phyloP scores from a whole-genome alignment of 371 early-diverging fungal genomes.

The Lichtheimia corymbifera region DNA sequence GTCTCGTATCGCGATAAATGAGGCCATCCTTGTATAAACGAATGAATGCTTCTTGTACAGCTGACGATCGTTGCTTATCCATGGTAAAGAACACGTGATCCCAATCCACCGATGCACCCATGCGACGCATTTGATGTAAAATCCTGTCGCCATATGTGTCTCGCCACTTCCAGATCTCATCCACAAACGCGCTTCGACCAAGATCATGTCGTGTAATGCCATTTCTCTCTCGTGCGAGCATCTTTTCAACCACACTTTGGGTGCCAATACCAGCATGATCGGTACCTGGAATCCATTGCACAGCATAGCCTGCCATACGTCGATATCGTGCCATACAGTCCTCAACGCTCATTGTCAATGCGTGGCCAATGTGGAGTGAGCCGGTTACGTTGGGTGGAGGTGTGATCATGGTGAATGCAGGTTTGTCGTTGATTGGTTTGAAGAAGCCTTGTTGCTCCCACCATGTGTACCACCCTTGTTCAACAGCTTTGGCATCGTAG shows the following conservation, averaged over 20 bases:
- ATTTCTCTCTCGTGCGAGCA: slow-evolving; percentile 65
- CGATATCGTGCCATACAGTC: slow-evolving; percentile 89
- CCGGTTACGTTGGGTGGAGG: slow-evolving; percentile 99
- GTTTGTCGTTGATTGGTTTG: slow-evolving; percentile 7
- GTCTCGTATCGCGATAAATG: slow-evolving; percentile 88
- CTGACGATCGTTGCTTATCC: slow-evolving; percentile 74
- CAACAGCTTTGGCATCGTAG: slow-evolving; percentile 49
- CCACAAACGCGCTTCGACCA: slow-evolving; percentile 83
- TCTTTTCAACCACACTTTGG: slow-evolving; percentile 94
- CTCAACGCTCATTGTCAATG: slow-evolving; percentile 87
- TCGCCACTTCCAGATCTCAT: slow-evolving; percentile 91
- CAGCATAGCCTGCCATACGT: slow-evolving; percentile 83
- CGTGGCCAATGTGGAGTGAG: slow-evolving; percentile 94
- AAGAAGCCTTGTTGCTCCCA: slow-evolving; percentile 63
- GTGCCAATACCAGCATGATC: slow-evolving; percentile 99
- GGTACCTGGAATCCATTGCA: slow-evolving; percentile 92
- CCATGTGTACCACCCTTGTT: slow-evolving; percentile 74
- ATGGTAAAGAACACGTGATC: slow-evolving; percentile 87
- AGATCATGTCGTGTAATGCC: slow-evolving; percentile 60
- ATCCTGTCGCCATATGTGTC: slow-evolving; percentile 62
- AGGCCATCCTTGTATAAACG: slow-evolving; percentile 83
- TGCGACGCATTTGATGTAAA: slow-evolving; percentile 60
- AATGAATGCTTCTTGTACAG: slow-evolving; percentile 91
- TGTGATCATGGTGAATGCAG: slow-evolving; percentile 72
- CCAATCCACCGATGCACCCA: slow-evolving; percentile 92